Evolutionary conservation across 306 rosid species (phyloP).

Genomic region (Casuarina equisetifolia): DNA sequence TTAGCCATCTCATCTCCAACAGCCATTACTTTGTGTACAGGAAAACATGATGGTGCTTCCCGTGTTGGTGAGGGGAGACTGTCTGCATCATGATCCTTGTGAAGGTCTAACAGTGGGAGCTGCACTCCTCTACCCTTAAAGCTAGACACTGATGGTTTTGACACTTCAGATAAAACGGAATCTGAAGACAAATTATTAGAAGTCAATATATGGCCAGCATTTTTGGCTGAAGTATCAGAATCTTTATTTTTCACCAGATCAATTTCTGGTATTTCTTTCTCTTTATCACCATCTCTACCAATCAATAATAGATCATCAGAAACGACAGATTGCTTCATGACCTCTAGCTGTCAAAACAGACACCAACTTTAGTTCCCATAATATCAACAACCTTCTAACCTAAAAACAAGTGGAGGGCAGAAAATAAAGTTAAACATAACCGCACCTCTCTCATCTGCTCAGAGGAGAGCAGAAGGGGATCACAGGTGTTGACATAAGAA

Average conservation of each 20-base stretch:
- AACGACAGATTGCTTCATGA: constrained; percentile 44
- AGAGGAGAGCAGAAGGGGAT: constrained; percentile 45
- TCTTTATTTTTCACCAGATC: constrained; percentile 35
- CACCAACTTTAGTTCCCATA: constrained; percentile 34
- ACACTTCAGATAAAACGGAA: constrained; percentile 30
- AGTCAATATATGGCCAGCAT: constrained; percentile 29
- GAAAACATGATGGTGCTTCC: constrained; percentile 54
- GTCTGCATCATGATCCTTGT: constrained; percentile 91
- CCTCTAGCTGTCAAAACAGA: constrained; percentile 54
- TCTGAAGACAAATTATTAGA: constrained; percentile 39
- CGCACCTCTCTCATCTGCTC: constrained; percentile 72
- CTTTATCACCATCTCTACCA: constrained; percentile 29
- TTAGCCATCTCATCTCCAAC: constrained; percentile 40
- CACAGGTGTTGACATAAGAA: constrained; percentile 46
- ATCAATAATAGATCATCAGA: constrained; percentile 27
- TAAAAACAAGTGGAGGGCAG: constrained; percentile 5
- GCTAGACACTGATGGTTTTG: constrained; percentile 49
- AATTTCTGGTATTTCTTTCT: constrained; percentile 23
- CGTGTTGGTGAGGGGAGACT: constrained; percentile 97
- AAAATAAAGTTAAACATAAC: constrained; percentile 22
- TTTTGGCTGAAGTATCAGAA: constrained; percentile 25
- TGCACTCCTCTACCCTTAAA: constrained; percentile 61
- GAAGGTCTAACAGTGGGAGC: constrained; percentile 88
- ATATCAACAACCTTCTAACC: constrained; percentile 22
- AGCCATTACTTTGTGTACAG: constrained; percentile 44